These are phyloP conservation scores for Neolentinus lepideus DNA, from an alignment of 1,284 basidiomycete genomes.

Conservation along the genomic window DNA sequence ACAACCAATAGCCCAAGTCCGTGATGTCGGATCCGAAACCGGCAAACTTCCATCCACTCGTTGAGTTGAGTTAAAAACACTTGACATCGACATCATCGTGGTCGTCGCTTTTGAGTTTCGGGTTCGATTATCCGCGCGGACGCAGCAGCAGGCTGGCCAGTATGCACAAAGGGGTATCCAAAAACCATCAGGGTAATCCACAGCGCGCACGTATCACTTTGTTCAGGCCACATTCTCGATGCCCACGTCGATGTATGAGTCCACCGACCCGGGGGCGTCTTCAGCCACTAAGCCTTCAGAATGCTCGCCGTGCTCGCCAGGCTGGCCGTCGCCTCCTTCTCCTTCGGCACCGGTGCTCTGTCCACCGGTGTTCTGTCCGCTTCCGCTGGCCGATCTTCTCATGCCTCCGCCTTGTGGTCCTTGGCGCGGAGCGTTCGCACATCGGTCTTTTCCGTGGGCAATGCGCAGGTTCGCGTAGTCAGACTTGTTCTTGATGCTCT, in stretches of 20 bases:
- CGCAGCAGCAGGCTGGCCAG: conserved; percentile 6
- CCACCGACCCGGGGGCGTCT: conserved; percentile 17
- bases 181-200: conserved; percentile 6
- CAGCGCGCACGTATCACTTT: neutral
- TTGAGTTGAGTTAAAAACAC: neutral
- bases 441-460: conserved; percentile 91
- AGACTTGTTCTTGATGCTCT: conserved; percentile 80
- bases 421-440: conserved; percentile 83
- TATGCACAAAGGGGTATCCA: conserved; percentile 19
- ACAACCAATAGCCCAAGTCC: conserved; percentile 58
- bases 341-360: conserved; percentile 27
- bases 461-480: conserved; percentile 81
- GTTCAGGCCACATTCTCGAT: conserved; percentile 2
- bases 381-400: neutral
- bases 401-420: conserved; percentile 61
- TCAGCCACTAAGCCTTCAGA: conserved; percentile 17
- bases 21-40: conserved; percentile 9
- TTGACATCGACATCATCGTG: neutral
- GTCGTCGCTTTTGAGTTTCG: conserved; percentile 9
- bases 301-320: conserved; percentile 13
- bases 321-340: conserved; percentile 14
- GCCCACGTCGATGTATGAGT: conserved; percentile 14
- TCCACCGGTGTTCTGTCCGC: conserved; percentile 19
- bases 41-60: conserved; percentile 2
- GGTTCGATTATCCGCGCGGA: conserved; percentile 14